A percentile compares a stretch with the other conserved stretches of the same genome.
Evolutionary conservation across 1,284 basidiomycete species (phyloP).

Genomic region (Peniophora sp.): DNA sequence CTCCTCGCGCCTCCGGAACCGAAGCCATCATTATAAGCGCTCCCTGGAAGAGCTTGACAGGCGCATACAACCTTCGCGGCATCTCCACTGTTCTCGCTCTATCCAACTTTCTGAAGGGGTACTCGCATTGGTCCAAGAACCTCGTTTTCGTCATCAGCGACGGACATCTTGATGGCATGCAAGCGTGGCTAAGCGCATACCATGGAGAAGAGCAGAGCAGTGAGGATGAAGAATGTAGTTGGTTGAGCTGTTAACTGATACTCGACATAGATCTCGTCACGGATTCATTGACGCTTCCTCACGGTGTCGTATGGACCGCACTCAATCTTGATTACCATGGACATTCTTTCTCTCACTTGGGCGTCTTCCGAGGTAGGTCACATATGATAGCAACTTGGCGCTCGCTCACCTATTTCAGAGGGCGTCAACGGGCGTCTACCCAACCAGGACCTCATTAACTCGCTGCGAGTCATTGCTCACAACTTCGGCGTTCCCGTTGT

Average conservation of each 20-base stretch:
- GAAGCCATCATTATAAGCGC: conserved; percentile 90
- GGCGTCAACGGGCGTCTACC: conserved; percentile 92
- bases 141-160: conserved; percentile 88
- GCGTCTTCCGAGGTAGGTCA: conserved; percentile 78
- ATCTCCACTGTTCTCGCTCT: conserved; percentile 78
- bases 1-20: conserved; percentile 82
- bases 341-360: conserved; percentile 92
- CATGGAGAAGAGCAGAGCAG: conserved; percentile 66
- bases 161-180: conserved; percentile 84
- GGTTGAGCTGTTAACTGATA: not conserved
- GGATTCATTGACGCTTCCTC: conserved; percentile 53
- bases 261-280: conserved; percentile 42
- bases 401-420: conserved; percentile 42
- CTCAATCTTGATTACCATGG: conserved; percentile 93
- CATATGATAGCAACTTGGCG: not conserved
- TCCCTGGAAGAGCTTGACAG: conserved; percentile 72
- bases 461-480: conserved; percentile 62
- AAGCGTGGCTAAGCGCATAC: conserved; percentile 85
- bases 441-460: conserved; percentile 93
- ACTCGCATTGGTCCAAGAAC: conserved; percentile 92
- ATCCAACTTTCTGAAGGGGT: conserved; percentile 77
- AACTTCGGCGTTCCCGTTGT: conserved; percentile 55
- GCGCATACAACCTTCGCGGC: conserved; percentile 78
- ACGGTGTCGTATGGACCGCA: conserved; percentile 91
- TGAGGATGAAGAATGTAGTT: too few relatives aligned